Percentiles rank a stretch among this genome's conserved stretches.
These are phyloP conservation scores for Angophora floribunda DNA, from an alignment of 345 rosid genomes.

Conservation along the genomic window DNA sequence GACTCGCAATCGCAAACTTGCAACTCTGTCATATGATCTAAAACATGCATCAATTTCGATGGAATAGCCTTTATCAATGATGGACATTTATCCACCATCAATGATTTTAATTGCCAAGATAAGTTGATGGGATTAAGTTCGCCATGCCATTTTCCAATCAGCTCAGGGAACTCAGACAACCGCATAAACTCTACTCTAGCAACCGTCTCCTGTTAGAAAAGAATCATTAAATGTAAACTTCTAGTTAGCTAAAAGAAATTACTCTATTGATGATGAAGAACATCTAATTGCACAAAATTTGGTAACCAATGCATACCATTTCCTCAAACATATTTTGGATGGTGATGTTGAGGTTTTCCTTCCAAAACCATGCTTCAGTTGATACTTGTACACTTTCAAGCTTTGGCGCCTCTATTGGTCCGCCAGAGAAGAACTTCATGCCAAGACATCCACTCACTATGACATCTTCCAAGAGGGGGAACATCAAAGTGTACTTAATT, in stretches of 20 bases:
- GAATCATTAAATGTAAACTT: not conserved
- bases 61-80: not conserved
- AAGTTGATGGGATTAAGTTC: not conserved
- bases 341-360: not conserved
- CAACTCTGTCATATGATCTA: not conserved
- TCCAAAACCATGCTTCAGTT: not conserved
- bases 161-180: not conserved
- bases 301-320: not conserved
- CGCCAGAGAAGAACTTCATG: not conserved
- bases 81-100: not conserved
- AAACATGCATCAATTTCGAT: not conserved
- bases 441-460: not conserved
- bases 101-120: not conserved
- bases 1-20: not conserved
- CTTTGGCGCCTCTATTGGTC: not conserved
- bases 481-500: not conserved
- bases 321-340: not conserved
- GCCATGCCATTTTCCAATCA: not conserved
- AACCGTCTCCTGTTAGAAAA: not conserved
- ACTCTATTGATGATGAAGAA: not conserved
- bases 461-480: not conserved
- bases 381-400: not conserved
- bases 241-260: not conserved
- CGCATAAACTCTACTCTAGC: fast-evolving
- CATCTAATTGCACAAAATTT: not conserved